Evolutionary conservation across 306 rosid species (phyloP), one percentile per base, ranked within the genome.

Genomic region (Lathyrus aphaca): DNA sequence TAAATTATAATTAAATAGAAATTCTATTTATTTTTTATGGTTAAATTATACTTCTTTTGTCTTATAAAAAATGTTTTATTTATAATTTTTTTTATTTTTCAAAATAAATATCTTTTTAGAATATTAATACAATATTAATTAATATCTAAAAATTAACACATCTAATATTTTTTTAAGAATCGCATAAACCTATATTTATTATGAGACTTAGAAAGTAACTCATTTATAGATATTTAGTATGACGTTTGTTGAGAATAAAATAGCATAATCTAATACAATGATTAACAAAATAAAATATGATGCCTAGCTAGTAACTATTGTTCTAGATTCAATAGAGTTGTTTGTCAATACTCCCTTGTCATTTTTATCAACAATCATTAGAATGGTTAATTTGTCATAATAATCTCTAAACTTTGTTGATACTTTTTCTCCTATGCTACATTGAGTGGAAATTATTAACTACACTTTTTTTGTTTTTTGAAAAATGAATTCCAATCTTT

Each of bases 261-360:
- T 23, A 56, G 44, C 43, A 55, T 7, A 18, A 15, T 42, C 46
- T 46, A 64, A 21, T 32, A 16, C 16, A 21, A 16, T 32, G 16
- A 46, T 35, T 17, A 16, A 14, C 18, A 14, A 23, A 61, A 18
- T 38, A 72, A 3, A 74, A 59, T 10, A 68, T 62, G 55, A 62
- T 16, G 21, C 61, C 76, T 58, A 68, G 45, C 57, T 77, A 62
- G 68, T 62, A 64, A 21, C 68, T 40, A 64, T 7, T 29, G 51
- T 10, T 37, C 57, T 56, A 73, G 71, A 12, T 27, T 51, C 5
- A 59, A 16, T 55, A 54, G 61, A 6, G 27, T 4, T 50, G 18
- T 53, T 66, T 75, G 78, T 68, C 50, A 40, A 16, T 39, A 64
- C 68, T 19, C 32, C 64, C 43, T 51, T 78, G 13, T 43, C 71